Evolutionary conservation across 441 rosid genomes (phyloP), one percentile per base, ranked within the genome.

Genomic region (Lepidium campestre): DNA sequence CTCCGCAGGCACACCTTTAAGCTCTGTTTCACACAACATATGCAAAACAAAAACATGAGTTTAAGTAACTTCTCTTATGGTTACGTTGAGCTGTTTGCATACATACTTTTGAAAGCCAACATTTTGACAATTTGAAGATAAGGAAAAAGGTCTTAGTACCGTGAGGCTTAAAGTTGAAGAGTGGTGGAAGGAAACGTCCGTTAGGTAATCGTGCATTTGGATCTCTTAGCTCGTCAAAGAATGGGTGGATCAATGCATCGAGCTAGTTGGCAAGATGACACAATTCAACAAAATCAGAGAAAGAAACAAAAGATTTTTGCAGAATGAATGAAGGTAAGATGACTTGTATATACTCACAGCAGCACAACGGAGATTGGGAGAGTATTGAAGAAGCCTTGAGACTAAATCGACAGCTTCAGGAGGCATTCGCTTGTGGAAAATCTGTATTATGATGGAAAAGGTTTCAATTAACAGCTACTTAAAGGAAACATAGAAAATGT

Each of bases 371-470:
- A 93, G 98, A 78, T 81, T 93, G 11, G 98, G 98, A 57, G 98
- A 93, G 80, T 93, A 93, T 44, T 90, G 98, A 75, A 93, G 78
- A 44, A 93, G 79, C 67, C 98, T 82, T 13, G 98, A 93, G 76
- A 90, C 97, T 2, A 93, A 88, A 78, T 93, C 98, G 2, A 87
- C 96, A 6, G 98, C 98, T 79, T 93, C 98, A 2, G 89, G 96
- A 57, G 98, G 98, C 94, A 86, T 93, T 53, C 90, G 81, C 84
- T 90, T 93, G 63, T 85, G 84, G 80, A 93, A 93, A 66, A 93
- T 82, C 98, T 93, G 82, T 14, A 39, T 20, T 47, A 42, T 29
- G 10, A 39, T 8, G 62, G 62, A 41, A 62, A 59, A 27, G 27
- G 29, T 54, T 53, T 65, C 32, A 54, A 2, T 40, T 34, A 52